Base-by-base conservation (phyloP, 2,329 filamentous ascomycete genomes). In the Apiospora arundinis region DNA sequence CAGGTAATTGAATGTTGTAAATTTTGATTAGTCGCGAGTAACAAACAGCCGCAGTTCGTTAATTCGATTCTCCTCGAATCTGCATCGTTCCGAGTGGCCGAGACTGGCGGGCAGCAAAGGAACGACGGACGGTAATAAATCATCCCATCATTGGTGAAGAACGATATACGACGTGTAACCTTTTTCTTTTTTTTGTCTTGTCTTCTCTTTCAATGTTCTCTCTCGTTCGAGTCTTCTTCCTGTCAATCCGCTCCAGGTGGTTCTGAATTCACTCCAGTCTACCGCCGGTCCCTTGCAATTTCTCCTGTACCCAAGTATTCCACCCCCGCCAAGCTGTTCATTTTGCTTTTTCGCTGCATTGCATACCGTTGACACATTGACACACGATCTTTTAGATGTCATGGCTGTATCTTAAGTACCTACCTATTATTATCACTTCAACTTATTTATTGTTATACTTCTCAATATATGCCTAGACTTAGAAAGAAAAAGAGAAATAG, bases 331-430 rank as follows among this genome's bases (percentile, higher is more conserved):
- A 63, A 63, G 56, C 32, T 9, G 32, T 14, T 14, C n/a, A 1
- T 5, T 40, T 63, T 63, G 12, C 3, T 52, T 63, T 63, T 63
- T 37, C 9, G 52, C 56, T 63, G 56, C 56, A 40, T 21, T n/a
- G 56, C 56, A 63, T 40, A 40, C 56, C 56, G 56, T 63, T 63
- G 56, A 63, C 56, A 63, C 56, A 63, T 63, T 63, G 56, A 63
- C 56, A 23, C 56, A 63, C 56, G 56, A 14, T 40, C 18, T 45
- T 45, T 8, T 63, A 32, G 18, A n/a, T 63, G 32, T 40, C 56
- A 63, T n/a, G 14, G 28, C 9, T 40, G 32, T 37, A 32, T 63
- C 56, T 37, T 9, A 56, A 6, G 32, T n/a, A 63, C n/a, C 32
- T 63, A 12, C 12, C 18, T 4, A n/a, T 63, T 40, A 18, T 12